phyloP scores from a whole-genome alignment of 495 filamentous ascomycete genomes.

The Aspergillus cavernicola region DNA sequence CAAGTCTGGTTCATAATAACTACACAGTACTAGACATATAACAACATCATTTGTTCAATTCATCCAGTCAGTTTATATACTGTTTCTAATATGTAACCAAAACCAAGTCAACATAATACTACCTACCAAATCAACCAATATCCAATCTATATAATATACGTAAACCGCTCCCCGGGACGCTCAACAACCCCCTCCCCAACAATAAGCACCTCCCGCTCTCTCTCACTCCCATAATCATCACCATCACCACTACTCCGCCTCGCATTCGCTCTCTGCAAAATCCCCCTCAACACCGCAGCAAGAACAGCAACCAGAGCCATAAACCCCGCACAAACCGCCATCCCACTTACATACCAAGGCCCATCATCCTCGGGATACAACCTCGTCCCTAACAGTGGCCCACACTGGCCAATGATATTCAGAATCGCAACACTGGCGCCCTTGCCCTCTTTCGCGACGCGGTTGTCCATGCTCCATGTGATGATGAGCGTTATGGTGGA shows the following conservation, averaged over 20 bases:
- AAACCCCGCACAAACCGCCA: conserved; percentile 54
- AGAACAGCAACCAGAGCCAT: conserved; percentile 51
- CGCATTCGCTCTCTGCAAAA: conserved; percentile 44
- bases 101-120: too few species aligned
- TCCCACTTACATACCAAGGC: conserved; percentile 58
- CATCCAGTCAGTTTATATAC: too few species aligned
- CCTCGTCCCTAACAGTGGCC: conserved; percentile 58
- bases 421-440: conserved; percentile 56
- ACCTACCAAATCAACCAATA: not conserved
- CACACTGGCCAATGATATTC: conserved; percentile 60
- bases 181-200: conserved; percentile 18
- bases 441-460: conserved; percentile 49
- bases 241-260: conserved; percentile 26
- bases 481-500: conserved; percentile 59
- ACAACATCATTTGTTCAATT: too few species aligned
- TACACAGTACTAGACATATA: too few species aligned
- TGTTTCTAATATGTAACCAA: too few species aligned
- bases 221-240: conserved; percentile 15
- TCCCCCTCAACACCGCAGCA: conserved; percentile 43
- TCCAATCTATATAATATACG: conserved; percentile 28
- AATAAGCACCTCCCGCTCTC: conserved; percentile 38
- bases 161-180: conserved; percentile 24
- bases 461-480: conserved; percentile 64
- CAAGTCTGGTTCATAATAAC: too few species aligned
- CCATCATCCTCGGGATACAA: conserved; percentile 54